Conservation (phyloP, 2,329 filamentous ascomycete species). For the Epichloe gansuensis region DNA sequence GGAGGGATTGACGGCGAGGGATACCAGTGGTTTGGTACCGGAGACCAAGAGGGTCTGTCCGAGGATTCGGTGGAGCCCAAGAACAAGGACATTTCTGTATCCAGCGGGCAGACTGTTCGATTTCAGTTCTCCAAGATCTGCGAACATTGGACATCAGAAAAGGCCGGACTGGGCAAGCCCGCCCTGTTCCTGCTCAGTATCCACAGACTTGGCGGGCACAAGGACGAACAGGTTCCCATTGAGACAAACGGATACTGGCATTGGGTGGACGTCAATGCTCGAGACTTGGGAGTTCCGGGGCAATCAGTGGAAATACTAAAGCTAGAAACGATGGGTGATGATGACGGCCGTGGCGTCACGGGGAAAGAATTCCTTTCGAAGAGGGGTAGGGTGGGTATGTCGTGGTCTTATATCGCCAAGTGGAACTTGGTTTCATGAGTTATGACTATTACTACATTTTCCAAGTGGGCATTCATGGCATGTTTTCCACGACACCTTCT, state of each 20-base stretch:
- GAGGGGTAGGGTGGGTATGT: conserved; percentile 32
- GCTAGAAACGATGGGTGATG: conserved; percentile 38
- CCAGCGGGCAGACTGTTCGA: conserved; percentile 45
- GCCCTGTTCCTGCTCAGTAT: conserved; percentile 60
- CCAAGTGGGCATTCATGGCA: too few relatives aligned
- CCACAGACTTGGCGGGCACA: conserved; percentile 52
- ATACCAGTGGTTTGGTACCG: conserved; percentile 33
- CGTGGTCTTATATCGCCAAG: conserved; percentile 29
- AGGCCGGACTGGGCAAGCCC: conserved; percentile 51
- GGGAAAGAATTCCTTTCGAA: conserved; percentile 33
- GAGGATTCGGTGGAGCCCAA: conserved; percentile 46
- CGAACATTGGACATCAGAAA: conserved; percentile 68
- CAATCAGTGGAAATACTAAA: conserved; percentile 54
- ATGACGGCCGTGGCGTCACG: conserved; percentile 35
- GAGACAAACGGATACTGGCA: conserved; percentile 69
- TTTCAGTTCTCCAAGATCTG: conserved; percentile 76
- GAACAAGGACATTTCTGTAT: conserved; percentile 42
- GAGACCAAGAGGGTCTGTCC: conserved; percentile 38
- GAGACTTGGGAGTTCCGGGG: conserved; percentile 55
- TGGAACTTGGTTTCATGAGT: conserved; percentile 36
- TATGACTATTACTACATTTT: conserved; percentile 24
- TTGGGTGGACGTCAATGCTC: conserved; percentile 63
- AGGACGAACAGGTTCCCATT: conserved; percentile 58
- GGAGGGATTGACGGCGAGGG: conserved; percentile 42
- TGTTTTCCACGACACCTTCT: too few relatives aligned